These are phyloP conservation scores for Metschnikowia gruessii DNA, from an alignment of 805 yeast genomes.

Conservation along the genomic window DNA sequence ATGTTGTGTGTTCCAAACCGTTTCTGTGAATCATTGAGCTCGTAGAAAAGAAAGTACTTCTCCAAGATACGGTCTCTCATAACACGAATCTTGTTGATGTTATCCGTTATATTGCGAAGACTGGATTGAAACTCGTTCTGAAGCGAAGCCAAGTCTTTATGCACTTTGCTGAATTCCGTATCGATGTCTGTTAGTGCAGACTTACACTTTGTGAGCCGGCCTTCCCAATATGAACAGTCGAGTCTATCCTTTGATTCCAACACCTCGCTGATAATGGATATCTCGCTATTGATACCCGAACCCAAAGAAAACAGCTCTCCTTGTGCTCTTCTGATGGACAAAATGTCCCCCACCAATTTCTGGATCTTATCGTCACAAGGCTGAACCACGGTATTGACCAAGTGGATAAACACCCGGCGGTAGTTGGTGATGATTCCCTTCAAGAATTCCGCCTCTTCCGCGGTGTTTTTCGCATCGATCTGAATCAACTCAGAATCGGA, in stretches of 20 bases:
- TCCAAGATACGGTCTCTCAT: conserved; percentile 1
- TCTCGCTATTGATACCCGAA: neutral
- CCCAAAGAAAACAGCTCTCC: neutral
- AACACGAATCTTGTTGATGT: neutral
- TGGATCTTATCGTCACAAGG: conserved; percentile 2
- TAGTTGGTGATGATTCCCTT: neutral
- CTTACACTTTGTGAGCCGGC: neutral
- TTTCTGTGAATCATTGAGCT: neutral
- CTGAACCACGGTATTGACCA: neutral
- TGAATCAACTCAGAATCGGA: too few species aligned
- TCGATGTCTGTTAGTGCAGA: neutral
- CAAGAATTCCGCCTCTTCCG: neutral
- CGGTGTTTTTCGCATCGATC: too few species aligned
- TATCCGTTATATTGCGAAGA: neutral
- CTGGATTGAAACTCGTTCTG: neutral
- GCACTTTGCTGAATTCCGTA: neutral
- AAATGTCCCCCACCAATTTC: neutral
- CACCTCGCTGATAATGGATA: neutral
- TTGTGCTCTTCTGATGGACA: neutral
- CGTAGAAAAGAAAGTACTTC: neutral
- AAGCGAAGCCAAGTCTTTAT: neutral
- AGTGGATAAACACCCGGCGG: conserved; percentile 2
- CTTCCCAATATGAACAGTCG: neutral
- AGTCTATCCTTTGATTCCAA: neutral
- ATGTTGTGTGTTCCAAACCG: neutral